Conservation (phyloP, 441 rosid genomes). For the Pelargonium fulgidum region DNA sequence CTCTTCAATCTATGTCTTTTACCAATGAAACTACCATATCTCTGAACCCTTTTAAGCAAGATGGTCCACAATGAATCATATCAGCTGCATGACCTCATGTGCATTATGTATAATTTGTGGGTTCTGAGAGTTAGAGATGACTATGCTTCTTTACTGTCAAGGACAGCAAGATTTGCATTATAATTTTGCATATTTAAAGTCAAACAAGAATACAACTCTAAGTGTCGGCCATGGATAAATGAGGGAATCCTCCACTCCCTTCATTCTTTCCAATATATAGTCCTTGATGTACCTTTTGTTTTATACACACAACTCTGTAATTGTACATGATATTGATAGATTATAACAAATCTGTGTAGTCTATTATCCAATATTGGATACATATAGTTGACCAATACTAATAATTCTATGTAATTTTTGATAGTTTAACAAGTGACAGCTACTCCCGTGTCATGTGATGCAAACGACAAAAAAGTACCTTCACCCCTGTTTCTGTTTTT, state of each 20-base stretch:
- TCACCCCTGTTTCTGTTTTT: not conserved
- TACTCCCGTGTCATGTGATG: not conserved
- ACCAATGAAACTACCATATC: not conserved
- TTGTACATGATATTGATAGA: too few species aligned
- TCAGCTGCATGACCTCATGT: not conserved
- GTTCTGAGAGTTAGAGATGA: not conserved
- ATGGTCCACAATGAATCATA: not conserved
- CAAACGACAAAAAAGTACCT: conserved; percentile 2
- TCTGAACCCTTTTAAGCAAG: not conserved
- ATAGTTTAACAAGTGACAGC: not conserved
- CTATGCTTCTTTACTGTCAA: not conserved
- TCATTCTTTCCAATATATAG: not conserved
- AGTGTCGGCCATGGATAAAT: not conserved
- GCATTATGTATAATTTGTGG: not conserved
- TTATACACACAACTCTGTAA: not conserved
- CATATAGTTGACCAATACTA: too few species aligned
- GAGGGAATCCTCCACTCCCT: not conserved
- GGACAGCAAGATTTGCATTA: not conserved
- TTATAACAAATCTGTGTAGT: too few species aligned
- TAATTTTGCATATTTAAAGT: conserved; percentile 2
- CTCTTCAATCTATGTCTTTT: not conserved
- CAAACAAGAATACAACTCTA: not conserved
- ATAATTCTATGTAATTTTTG: not conserved
- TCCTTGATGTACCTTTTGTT: not conserved
- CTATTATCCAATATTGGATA: too few species aligned